Evolutionary conservation across 1,284 basidiomycete genomes (phyloP).

Genomic region (Pseudozyma thailandica): DNA sequence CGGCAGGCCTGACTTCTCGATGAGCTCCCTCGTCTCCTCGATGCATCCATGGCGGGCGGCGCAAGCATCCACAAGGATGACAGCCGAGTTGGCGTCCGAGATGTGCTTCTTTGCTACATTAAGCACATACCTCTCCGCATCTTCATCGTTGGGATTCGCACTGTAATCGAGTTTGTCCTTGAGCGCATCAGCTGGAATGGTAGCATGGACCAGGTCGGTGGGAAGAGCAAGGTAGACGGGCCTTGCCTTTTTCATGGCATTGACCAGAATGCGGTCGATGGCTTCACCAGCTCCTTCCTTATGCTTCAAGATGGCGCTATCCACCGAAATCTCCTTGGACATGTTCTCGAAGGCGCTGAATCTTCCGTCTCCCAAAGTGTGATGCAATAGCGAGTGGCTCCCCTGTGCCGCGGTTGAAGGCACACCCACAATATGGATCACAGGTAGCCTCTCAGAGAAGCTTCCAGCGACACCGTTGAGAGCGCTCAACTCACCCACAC

Average conservation of each 20-base stretch:
- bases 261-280: conserved; percentile 82
- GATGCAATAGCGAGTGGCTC: conserved; percentile 68
- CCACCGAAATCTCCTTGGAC: conserved; percentile 79
- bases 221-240: conserved; percentile 91
- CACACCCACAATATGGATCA: conserved; percentile 89
- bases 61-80: conserved; percentile 89
- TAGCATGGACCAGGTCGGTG: conserved; percentile 80
- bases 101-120: conserved; percentile 70
- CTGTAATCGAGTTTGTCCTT: conserved; percentile 70
- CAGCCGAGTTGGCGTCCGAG: conserved; percentile 75
- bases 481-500: conserved; percentile 82
- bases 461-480: conserved; percentile 70
- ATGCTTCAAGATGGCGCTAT: conserved; percentile 72
- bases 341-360: conserved; percentile 83
- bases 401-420: conserved; percentile 81
- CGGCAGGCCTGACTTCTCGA: conserved; percentile 74
- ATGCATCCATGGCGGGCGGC: conserved; percentile 81
- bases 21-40: conserved; percentile 77
- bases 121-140: conserved; percentile 78
- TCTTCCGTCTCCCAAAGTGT: conserved; percentile 64
- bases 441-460: conserved; percentile 85
- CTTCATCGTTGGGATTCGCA: conserved; percentile 71
- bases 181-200: conserved; percentile 77
- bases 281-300: conserved; percentile 71
- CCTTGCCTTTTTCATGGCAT: conserved; percentile 78